Conservation (phyloP, 345 rosid species). For the Lagerstroemia speciosa region DNA sequence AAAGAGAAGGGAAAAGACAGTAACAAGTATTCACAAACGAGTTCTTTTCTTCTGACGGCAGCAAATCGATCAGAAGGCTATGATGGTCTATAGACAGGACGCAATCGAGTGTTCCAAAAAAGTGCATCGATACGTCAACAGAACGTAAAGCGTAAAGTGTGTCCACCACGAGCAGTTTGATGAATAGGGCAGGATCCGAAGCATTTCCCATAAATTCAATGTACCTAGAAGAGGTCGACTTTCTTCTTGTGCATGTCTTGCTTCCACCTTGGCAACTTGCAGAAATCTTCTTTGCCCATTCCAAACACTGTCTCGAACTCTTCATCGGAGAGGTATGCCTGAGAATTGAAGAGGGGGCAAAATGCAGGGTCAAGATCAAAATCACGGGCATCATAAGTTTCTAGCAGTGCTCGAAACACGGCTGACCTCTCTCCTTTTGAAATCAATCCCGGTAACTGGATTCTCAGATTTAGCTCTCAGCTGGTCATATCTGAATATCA, state of each 20-base stretch:
- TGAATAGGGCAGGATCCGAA: neutral
- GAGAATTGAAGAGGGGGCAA: neutral
- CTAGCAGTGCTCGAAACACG: neutral
- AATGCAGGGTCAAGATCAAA: constrained; percentile 3
- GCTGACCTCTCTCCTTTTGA: constrained; percentile 88
- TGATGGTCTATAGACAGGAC: neutral
- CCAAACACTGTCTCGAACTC: constrained; percentile 73
- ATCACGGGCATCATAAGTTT: neutral
- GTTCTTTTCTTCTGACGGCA: neutral
- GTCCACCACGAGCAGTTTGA: neutral
- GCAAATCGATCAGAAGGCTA: neutral
- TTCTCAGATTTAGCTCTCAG: constrained; percentile 78
- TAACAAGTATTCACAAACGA: neutral
- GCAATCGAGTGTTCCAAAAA: neutral
- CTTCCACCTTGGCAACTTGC: constrained; percentile 89
- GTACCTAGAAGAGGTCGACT: constrained; percentile 56
- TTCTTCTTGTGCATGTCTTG: constrained; percentile 91
- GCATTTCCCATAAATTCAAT: neutral
- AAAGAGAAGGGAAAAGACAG: neutral
- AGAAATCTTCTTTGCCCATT: constrained; percentile 65
- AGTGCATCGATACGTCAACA: neutral
- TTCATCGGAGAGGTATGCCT: constrained; percentile 82
- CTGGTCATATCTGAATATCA: constrained; percentile 70
- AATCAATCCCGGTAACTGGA: constrained; percentile 87
- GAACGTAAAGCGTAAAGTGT: neutral